phyloP scores from a whole-genome alignment of 306 rosid species.

The Trifolium fragiferum region DNA sequence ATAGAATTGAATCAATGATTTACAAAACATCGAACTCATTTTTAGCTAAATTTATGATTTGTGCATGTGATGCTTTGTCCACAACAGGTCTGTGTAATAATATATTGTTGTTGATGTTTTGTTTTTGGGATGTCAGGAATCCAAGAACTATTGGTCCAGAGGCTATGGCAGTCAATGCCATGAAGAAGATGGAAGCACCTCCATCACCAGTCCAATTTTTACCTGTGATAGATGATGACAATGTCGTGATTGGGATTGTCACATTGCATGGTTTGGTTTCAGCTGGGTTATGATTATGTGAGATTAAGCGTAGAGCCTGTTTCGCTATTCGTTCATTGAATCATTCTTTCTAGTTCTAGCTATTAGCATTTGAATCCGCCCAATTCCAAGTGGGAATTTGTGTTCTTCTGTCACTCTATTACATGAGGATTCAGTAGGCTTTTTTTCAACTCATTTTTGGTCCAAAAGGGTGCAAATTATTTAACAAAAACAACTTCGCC shows the following conservation, averaged over 20 bases:
- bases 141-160: constrained; percentile 81
- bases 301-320: constrained; percentile 10
- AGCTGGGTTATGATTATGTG: constrained; percentile 68
- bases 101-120: constrained; percentile 17
- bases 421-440: background rate
- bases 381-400: constrained; percentile 24
- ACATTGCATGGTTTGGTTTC: constrained; percentile 98
- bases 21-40: background rate
- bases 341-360: constrained; percentile 44
- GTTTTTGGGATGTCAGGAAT: constrained; percentile 54
- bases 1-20: background rate
- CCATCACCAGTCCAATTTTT: constrained; percentile 96
- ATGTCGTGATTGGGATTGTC: constrained; percentile 80
- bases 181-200: constrained; percentile 98
- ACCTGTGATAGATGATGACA: constrained; percentile 75
- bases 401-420: constrained; percentile 25
- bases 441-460: background rate
- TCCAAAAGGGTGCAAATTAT: constrained; percentile 1
- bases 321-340: constrained; percentile 1
- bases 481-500: background rate
- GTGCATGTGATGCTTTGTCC: background rate
- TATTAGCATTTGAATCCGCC: constrained; percentile 24
- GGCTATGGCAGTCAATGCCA: constrained; percentile 93
- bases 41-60: background rate
- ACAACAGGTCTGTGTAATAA: background rate